Conservation (phyloP, 257 asterid genomes). For the Nicotiana sylvestris region DNA sequence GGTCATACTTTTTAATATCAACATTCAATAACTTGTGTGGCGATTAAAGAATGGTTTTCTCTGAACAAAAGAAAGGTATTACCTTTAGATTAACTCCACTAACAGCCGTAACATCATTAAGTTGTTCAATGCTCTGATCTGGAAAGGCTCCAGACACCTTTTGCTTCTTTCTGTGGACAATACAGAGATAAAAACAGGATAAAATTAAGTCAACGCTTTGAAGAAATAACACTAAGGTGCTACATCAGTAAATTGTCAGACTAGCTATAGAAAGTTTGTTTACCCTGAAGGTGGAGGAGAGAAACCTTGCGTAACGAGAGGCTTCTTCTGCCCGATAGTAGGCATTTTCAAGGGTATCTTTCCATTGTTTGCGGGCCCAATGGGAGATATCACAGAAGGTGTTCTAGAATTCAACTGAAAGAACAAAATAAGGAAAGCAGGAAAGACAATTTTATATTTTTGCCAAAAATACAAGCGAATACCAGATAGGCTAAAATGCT, state of each 20-base stretch:
- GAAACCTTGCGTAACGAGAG: slow-evolving; percentile 67
- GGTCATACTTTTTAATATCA: neutral
- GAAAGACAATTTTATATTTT: neutral
- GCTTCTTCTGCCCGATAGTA: slow-evolving; percentile 73
- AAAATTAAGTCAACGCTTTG: neutral
- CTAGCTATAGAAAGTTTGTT: neutral
- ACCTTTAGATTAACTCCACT: slow-evolving; percentile 96
- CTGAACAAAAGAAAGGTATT: slow-evolving; percentile 16
- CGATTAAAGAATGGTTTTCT: neutral
- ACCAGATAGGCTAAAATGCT: neutral
- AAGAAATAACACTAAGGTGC: neutral
- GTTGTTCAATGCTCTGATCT: slow-evolving; percentile 97
- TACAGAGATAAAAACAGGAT: neutral
- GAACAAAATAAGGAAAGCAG: neutral
- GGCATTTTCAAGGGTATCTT: slow-evolving; percentile 57
- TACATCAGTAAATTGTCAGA: neutral
- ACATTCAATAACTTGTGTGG: neutral
- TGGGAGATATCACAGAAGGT: slow-evolving; percentile 40
- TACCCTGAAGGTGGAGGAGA: slow-evolving; percentile 83
- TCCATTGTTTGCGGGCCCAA: slow-evolving; percentile 42
- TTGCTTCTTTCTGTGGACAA: slow-evolving; percentile 69
- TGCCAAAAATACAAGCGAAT: neutral
- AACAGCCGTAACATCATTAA: slow-evolving; percentile 91
- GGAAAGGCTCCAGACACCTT: slow-evolving; percentile 67
- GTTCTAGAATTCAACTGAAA: slow-evolving; percentile 49